Evolutionary conservation across 169 alveolate genomes (phyloP).

Genomic region (Ichthyophthirius multifiliis): DNA sequence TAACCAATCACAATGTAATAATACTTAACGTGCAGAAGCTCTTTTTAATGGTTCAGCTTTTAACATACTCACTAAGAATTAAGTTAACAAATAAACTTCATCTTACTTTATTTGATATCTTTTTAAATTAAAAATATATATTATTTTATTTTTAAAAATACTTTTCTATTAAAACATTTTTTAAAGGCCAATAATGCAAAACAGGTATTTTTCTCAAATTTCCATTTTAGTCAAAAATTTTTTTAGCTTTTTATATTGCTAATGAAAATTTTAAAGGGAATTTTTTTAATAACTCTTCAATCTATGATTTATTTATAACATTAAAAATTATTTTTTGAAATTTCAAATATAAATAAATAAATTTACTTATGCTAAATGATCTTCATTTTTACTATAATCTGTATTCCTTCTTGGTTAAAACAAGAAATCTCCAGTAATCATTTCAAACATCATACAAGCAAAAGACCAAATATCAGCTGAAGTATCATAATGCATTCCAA

Average conservation of each 20-base stretch:
- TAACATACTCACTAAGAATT: slow-evolving; percentile 81
- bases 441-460: slow-evolving; percentile 98
- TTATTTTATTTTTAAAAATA: no score
- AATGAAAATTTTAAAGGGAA: slow-evolving; percentile 88
- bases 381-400: slow-evolving; percentile 88
- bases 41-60: slow-evolving; percentile 52
- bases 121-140: background rate
- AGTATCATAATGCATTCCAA: slow-evolving; percentile 93
- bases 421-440: slow-evolving; percentile 97
- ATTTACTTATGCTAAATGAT: slow-evolving; percentile 92
- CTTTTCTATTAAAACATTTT: slow-evolving; percentile 83
- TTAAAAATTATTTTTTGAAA: no score
- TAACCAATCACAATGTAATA: slow-evolving; percentile 41
- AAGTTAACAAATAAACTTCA: slow-evolving; percentile 81
- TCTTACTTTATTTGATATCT: slow-evolving; percentile 70
- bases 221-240: slow-evolving; percentile 73
- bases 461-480: slow-evolving; percentile 98
- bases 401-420: slow-evolving; percentile 94
- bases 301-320: no score
- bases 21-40: slow-evolving; percentile 39
- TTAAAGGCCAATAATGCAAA: slow-evolving; percentile 78
- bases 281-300: slow-evolving; percentile 89
- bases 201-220: slow-evolving; percentile 69
- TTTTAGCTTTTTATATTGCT: slow-evolving; percentile 75
- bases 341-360: no score